These are phyloP conservation scores for Gnaphalium uliginosum DNA, from an alignment of 129 eudicot species.

Conservation along the genomic window DNA sequence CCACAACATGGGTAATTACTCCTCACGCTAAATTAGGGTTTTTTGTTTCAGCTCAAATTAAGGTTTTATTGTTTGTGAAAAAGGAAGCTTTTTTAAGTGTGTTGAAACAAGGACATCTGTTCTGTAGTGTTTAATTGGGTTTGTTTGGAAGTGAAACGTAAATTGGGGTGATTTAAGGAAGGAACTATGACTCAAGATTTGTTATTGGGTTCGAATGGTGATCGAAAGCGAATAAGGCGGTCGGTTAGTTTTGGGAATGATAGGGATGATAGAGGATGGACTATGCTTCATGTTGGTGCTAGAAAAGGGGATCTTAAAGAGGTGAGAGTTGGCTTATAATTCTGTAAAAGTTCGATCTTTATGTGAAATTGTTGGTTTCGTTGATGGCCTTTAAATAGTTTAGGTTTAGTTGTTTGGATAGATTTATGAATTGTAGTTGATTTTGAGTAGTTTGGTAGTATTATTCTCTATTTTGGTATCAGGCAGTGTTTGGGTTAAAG, in stretches of 20 bases:
- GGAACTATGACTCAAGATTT: slow-evolving; percentile 18
- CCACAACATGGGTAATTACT: slow-evolving; percentile 34
- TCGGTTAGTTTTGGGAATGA: slow-evolving; percentile 26
- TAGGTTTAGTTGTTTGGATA: neutral
- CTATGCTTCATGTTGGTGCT: slow-evolving; percentile 78
- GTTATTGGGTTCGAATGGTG: slow-evolving; percentile 11
- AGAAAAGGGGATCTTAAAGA: slow-evolving; percentile 70
- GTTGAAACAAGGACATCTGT: neutral
- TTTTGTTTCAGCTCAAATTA: slow-evolving; percentile 2
- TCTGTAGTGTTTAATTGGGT: neutral
- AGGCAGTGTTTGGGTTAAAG: neutral
- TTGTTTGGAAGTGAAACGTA: slow-evolving; percentile 2
- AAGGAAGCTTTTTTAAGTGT: slow-evolving; percentile 8
- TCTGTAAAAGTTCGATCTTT: neutral
- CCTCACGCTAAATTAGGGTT: slow-evolving; percentile 25
- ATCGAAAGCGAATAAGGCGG: slow-evolving; percentile 23
- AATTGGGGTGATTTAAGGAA: neutral
- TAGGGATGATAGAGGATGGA: slow-evolving; percentile 82
- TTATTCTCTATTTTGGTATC: neutral
- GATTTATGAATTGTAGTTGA: neutral
- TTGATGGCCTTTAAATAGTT: too few species aligned
- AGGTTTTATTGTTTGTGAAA: neutral
- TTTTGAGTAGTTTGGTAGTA: neutral
- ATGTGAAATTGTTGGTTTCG: neutral
- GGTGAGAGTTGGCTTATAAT: slow-evolving; percentile 34